Evolutionary conservation across 176 grass and related monocot species (phyloP).

Genomic region (Guadua angustifolia): DNA sequence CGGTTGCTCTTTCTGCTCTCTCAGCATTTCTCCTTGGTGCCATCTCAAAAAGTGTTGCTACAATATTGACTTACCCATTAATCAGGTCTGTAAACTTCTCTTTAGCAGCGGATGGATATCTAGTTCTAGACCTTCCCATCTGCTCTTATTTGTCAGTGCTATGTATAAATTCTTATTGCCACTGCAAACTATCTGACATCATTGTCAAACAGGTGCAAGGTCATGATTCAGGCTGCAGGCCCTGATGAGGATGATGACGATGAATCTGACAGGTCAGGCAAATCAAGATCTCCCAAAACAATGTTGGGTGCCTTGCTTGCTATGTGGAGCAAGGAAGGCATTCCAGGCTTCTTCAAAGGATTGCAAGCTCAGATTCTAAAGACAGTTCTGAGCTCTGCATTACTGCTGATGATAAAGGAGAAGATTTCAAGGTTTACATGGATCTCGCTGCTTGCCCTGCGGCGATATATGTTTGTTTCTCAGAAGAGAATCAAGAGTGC

Average conservation of each 20-base stretch:
- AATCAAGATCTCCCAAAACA: slow-evolving; percentile 68
- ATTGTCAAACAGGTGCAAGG: slow-evolving; percentile 74
- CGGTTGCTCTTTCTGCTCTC: slow-evolving; percentile 77
- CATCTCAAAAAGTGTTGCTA: slow-evolving; percentile 85
- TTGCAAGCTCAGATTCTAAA: slow-evolving; percentile 92
- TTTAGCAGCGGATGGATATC: not conserved
- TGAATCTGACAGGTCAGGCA: slow-evolving; percentile 42
- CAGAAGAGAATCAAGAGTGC: slow-evolving; percentile 69
- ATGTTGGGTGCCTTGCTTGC: slow-evolving; percentile 71
- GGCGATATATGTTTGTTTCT: slow-evolving; percentile 63
- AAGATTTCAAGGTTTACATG: slow-evolving; percentile 92
- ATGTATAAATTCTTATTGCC: not conserved
- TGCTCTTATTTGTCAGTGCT: slow-evolving; percentile 31
- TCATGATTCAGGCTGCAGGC: slow-evolving; percentile 89
- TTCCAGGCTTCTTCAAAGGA: slow-evolving; percentile 94
- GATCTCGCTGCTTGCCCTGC: slow-evolving; percentile 78
- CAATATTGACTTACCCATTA: slow-evolving; percentile 85
- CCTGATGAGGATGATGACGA: slow-evolving; percentile 53
- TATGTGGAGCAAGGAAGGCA: slow-evolving; percentile 90
- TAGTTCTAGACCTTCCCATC: not conserved
- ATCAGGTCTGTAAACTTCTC: slow-evolving; percentile 70
- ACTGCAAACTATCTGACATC: slow-evolving; percentile 5
- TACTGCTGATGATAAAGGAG: slow-evolving; percentile 99
- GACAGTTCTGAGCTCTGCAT: slow-evolving; percentile 93
- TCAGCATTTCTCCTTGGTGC: slow-evolving; percentile 87